These are phyloP conservation scores for Bromus sterilis DNA, from an alignment of 176 grass and related monocot species.

Conservation along the genomic window DNA sequence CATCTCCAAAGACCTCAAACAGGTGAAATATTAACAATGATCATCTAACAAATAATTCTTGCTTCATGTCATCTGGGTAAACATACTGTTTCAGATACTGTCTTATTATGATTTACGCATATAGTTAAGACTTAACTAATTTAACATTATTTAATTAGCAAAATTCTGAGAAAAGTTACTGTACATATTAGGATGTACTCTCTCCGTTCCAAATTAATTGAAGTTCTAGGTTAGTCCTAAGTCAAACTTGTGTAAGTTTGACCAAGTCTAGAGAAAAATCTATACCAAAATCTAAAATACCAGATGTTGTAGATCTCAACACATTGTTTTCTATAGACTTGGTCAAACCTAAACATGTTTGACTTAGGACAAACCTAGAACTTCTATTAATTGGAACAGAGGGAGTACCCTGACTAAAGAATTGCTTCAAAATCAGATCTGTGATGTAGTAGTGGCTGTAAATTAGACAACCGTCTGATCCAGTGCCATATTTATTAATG, in stretches of 20 bases:
- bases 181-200: not conserved
- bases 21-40: not conserved
- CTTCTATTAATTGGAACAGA: too few species aligned
- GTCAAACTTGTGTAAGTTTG: too few species aligned
- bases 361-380: too few species aligned
- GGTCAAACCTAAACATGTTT: too few species aligned
- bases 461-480: not conserved
- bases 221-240: too few species aligned
- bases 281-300: too few species aligned
- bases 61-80: constrained; percentile 5
- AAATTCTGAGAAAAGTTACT: not conserved
- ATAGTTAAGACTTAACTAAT: not conserved
- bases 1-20: constrained; percentile 6
- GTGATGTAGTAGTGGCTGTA: constrained; percentile 3
- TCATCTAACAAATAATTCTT: constrained; percentile 5
- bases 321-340: too few species aligned
- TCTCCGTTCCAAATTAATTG: too few species aligned
- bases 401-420: not conserved
- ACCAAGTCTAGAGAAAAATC: too few species aligned
- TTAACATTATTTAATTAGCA: not conserved
- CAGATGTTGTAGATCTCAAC: too few species aligned
- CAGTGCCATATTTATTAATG: not conserved
- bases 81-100: not conserved
- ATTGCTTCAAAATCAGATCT: not conserved
- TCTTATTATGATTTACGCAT: not conserved